These are phyloP conservation scores for Parathielavia appendiculata DNA, from an alignment of 495 filamentous ascomycete species.

Conservation along the genomic window DNA sequence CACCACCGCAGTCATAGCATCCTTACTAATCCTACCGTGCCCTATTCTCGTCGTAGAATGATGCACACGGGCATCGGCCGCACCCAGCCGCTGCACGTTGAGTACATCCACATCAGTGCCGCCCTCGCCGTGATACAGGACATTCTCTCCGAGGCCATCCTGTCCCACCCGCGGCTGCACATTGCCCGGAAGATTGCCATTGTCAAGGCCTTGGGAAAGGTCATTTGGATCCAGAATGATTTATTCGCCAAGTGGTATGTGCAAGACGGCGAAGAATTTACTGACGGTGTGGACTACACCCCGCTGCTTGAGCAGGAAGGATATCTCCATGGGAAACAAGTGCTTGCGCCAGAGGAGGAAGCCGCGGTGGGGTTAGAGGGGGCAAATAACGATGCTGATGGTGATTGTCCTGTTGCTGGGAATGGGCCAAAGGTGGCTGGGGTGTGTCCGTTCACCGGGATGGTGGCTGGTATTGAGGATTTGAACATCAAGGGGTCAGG, in stretches of 20 bases:
- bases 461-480: conserved; percentile 9
- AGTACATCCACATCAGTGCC: conserved; percentile 70
- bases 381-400: conserved; percentile 15
- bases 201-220: conserved; percentile 56
- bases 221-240: conserved; percentile 73
- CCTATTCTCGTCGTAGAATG: conserved; percentile 31
- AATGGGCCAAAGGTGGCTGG: neutral
- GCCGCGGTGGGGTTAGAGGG: conserved; percentile 7
- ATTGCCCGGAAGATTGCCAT: conserved; percentile 61
- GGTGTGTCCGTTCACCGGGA: conserved; percentile 26
- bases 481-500: conserved; percentile 10
- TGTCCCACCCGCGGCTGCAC: conserved; percentile 60
- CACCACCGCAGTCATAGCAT: too few relatives aligned
- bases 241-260: conserved; percentile 73
- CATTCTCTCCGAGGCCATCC: conserved; percentile 65
- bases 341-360: conserved; percentile 32
- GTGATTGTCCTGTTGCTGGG: neutral
- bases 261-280: conserved; percentile 65
- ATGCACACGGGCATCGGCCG: conserved; percentile 66
- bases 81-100: conserved; percentile 61
- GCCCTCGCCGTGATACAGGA: conserved; percentile 67
- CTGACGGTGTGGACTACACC: conserved; percentile 52
- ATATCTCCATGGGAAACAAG: conserved; percentile 46
- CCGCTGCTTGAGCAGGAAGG: conserved; percentile 58
- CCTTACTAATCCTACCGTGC: too few relatives aligned